These are phyloP conservation scores for Turritis glabra DNA, from an alignment of 345 rosid genomes.

Conservation along the genomic window DNA sequence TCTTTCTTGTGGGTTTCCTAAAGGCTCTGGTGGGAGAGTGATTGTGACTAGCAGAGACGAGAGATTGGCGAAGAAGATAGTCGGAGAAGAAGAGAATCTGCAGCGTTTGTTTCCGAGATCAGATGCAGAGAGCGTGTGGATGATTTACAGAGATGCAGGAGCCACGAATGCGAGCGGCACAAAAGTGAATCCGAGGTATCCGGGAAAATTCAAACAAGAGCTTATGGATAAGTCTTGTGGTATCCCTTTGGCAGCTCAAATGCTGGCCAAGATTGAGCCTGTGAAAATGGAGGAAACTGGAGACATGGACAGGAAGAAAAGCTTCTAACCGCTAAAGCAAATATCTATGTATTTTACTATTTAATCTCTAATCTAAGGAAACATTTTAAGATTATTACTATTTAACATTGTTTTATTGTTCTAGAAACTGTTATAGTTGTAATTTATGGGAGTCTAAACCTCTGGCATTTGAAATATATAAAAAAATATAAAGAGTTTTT, in stretches of 20 bases:
- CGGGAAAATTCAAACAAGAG: slow-evolving; percentile 31
- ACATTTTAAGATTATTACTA: background rate
- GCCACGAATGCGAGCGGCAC: too few relatives aligned
- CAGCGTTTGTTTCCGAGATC: slow-evolving; percentile 38
- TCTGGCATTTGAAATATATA: slow-evolving; percentile 3
- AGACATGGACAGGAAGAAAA: slow-evolving; percentile 1
- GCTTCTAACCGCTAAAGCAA: slow-evolving; percentile 15
- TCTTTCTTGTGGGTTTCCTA: slow-evolving; percentile 55
- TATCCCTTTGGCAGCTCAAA: slow-evolving; percentile 46
- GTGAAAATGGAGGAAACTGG: slow-evolving; percentile 10
- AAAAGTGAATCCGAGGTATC: slow-evolving; percentile 11
- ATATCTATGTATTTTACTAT: background rate
- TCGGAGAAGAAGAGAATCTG: slow-evolving; percentile 45
- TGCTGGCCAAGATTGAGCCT: slow-evolving; percentile 37
- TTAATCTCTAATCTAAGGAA: background rate
- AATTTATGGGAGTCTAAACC: background rate
- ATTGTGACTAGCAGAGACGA: slow-evolving; percentile 48
- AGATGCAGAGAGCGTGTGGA: slow-evolving; percentile 37
- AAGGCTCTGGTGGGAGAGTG: slow-evolving; percentile 54
- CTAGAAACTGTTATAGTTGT: background rate
- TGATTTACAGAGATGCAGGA: slow-evolving; percentile 42
- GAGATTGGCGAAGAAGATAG: slow-evolving; percentile 43
- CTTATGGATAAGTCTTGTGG: slow-evolving; percentile 48
- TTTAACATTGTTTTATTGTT: background rate
- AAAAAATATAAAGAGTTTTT: background rate